Percentiles rank a stretch among this genome's conserved stretches.
Conservation (phyloP, 1,284 basidiomycete species). For the Neonothopanus nambi region DNA sequence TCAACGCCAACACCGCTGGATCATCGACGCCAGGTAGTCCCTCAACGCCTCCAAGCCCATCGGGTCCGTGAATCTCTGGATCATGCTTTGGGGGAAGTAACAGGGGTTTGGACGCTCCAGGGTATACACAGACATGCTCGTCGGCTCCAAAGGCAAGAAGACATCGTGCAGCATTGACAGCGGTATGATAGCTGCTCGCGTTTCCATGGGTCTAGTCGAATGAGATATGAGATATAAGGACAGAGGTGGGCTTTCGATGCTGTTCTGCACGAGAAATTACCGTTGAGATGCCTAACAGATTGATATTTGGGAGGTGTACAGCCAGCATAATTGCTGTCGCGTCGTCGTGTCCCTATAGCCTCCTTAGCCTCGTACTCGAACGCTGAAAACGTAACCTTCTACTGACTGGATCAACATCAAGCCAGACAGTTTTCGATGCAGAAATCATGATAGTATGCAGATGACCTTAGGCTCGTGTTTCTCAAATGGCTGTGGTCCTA, state of each 20-base stretch:
- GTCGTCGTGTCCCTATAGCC: slow-evolving; percentile 77
- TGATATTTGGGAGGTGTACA: slow-evolving; percentile 59
- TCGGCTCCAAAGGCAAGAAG: slow-evolving; percentile 69
- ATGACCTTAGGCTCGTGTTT: too few species aligned
- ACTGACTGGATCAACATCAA: slow-evolving; percentile 2
- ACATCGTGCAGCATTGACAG: slow-evolving; percentile 71
- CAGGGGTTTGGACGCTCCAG: slow-evolving; percentile 69
- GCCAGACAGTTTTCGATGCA: not conserved
- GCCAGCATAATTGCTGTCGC: slow-evolving; percentile 79
- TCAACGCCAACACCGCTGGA: slow-evolving; percentile 47
- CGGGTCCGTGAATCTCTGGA: slow-evolving; percentile 77
- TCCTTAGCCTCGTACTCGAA: too few species aligned
- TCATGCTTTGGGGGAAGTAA: slow-evolving; percentile 51
- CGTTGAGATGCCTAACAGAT: slow-evolving; percentile 78
- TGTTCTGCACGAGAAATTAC: slow-evolving; percentile 37
- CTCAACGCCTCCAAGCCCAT: slow-evolving; percentile 80
- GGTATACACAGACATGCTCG: slow-evolving; percentile 56
- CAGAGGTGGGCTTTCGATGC: not conserved
- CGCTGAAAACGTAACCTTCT: not conserved
- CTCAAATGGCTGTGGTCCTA: too few species aligned
- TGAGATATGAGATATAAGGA: not conserved
- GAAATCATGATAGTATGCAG: not conserved
- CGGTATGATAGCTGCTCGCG: slow-evolving; percentile 60
- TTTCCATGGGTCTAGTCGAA: slow-evolving; percentile 73
- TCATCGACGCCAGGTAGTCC: slow-evolving; percentile 57